Evolutionary conservation across 2,329 filamentous ascomycete genomes (phyloP), one percentile per base, ranked within the genome.

Genomic region (Chaetomium olivaceum): DNA sequence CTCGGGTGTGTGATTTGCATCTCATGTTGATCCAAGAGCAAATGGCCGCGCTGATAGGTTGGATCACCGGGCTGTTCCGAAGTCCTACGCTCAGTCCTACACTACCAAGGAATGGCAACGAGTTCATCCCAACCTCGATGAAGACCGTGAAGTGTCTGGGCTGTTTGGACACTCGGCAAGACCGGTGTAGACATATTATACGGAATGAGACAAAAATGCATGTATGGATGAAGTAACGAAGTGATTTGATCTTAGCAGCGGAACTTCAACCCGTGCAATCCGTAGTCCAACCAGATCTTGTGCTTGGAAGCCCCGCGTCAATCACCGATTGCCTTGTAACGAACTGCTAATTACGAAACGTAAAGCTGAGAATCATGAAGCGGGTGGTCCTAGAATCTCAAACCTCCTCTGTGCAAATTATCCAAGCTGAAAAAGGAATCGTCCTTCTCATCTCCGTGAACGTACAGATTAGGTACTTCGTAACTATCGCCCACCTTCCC

Each of bases 21-120:
- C 16, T 31, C 25, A 25, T 25, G 23, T 54, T 54, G 25, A 16
- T 54, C 51, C 2, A 9, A 16, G 51, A 29, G 51, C 2, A 16
- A 19, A n/a, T 36, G 29, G 19, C n/a, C 14, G 51, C 25, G 27
- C 51, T 54, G 51, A 54, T 54, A 54, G 51, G 51, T 54, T 27
- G 16, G 16, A 4, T 8, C 51, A n/a, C 33, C 33, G 56, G 21
- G 56, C 33, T 57, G 52, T 51, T 36, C 39, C 25, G 23, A 62
- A 65, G 64, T 65, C 64, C 64, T 65, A 65, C 59, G 55, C 19
- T 27, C 46, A 65, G 64, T 65, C 63, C 63, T 65, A 62, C 27
- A 29, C 27, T 29, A 29, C 46, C 14, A 19, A 54, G 14, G 2
- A 25, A 54, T 51, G n/a, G 46, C 4, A 43, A 14, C 39, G 39